Evolutionary conservation across 345 rosid genomes (phyloP).

Genomic region (Heritiera littoralis): DNA sequence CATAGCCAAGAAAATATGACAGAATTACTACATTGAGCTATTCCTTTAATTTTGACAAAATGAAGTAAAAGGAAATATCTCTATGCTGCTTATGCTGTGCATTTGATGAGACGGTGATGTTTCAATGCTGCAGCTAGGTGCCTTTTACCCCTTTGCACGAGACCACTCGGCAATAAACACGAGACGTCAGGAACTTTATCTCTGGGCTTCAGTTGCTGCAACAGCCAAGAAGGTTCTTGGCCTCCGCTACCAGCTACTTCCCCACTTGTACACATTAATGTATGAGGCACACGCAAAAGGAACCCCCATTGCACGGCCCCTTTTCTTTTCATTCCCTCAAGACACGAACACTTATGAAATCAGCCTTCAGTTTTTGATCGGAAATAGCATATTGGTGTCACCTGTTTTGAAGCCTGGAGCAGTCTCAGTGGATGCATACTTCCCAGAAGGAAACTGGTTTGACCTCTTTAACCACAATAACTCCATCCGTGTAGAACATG

Average conservation of each 20-base stretch:
- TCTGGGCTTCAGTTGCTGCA: slow-evolving; percentile 69
- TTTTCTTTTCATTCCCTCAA: slow-evolving; percentile 65
- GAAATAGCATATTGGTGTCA: slow-evolving; percentile 58
- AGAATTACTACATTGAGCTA: too few species aligned
- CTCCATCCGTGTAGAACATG: slow-evolving; percentile 26
- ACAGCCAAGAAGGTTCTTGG: slow-evolving; percentile 62
- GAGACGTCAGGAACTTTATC: slow-evolving; percentile 59
- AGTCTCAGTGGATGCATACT: slow-evolving; percentile 45
- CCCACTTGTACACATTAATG: slow-evolving; percentile 68
- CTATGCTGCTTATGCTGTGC: background rate
- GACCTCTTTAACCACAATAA: slow-evolving; percentile 56
- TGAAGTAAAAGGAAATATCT: too few species aligned
- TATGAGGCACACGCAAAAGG: slow-evolving; percentile 56
- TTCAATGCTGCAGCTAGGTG: slow-evolving; percentile 51
- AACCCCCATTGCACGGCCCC: slow-evolving; percentile 65
- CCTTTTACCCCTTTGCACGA: slow-evolving; percentile 76
- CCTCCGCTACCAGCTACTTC: slow-evolving; percentile 63
- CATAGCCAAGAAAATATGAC: background rate
- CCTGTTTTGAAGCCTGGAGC: slow-evolving; percentile 48
- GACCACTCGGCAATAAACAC: slow-evolving; percentile 45
- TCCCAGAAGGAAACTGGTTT: slow-evolving; percentile 71
- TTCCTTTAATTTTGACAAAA: background rate
- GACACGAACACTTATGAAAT: slow-evolving; percentile 54
- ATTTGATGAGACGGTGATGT: background rate
- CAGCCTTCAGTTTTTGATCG: slow-evolving; percentile 50